Evolutionary conservation across 305 asterid species (phyloP), one percentile per base, ranked within the genome.

Genomic region (Solanum hybrid): DNA sequence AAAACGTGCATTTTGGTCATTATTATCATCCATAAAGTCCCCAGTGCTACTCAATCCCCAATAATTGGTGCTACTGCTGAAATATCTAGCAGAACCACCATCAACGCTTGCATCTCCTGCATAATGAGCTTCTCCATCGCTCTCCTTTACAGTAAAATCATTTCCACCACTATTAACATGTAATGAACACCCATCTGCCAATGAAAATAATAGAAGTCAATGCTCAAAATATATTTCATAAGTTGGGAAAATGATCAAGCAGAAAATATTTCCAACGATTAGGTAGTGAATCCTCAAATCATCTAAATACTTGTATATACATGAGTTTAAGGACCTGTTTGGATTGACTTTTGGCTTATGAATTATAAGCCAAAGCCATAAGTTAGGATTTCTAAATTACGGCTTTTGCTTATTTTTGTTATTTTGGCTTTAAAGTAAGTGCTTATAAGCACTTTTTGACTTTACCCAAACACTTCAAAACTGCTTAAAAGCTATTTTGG

Each of bases 41-140:
- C 99, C 98, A 6, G 95, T 93, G 93, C 99, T 97, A 77, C 95
- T 94, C 92, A 97, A 95, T 87, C 99, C 99, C 99, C 99, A 97
- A 91, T 89, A 87, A 72, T 89, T 94, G 85, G 78, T 87, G 84
- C 36, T 72, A 37, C 75, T 87, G 42, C 90, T 91, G 88, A 90
- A 92, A 90, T 91, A 96, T 90, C 90, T 89, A 56, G 95, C 95
- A 32, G 94, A 73, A 91, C 95, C 97, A 88, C 95, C 96, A 22
- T 93, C 95, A 93, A 80, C 91, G 10, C 42, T 89, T 56, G 90
- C 88, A 90, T 97, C 99, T 92, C 99, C 99, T 94, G 95, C 98
- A 86, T 94, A 97, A 71, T 56, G 73, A 82, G 94, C 92, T 89
- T 87, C 89, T 89, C 95, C 84, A 19, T 90, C 85, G 78, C 91